phyloP scores from a whole-genome alignment of 2,329 filamentous ascomycete species.

The Colletotrichum lentis region DNA sequence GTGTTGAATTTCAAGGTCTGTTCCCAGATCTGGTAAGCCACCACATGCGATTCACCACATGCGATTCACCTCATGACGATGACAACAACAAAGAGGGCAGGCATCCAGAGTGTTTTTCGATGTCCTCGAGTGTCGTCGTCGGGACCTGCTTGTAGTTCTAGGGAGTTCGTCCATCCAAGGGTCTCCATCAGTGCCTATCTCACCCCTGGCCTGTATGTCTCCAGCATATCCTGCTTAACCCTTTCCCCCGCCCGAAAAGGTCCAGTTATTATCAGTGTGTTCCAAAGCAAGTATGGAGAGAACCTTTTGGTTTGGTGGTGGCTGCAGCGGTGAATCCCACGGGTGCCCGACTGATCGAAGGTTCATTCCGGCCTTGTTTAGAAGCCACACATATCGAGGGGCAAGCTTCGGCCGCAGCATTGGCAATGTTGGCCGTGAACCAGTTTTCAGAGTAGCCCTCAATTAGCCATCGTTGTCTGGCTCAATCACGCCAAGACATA shows the following conservation, averaged over 20 bases:
- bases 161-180: not conserved
- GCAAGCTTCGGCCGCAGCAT: slow-evolving; percentile 3
- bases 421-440: not conserved
- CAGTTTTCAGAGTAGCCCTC: too few species aligned
- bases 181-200: not conserved
- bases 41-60: not conserved
- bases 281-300: not conserved
- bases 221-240: not conserved
- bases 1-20: not conserved
- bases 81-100: not conserved
- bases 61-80: too few species aligned
- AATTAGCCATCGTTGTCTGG: not conserved
- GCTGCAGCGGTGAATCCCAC: not conserved
- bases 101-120: not conserved
- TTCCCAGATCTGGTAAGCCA: not conserved
- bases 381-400: not conserved
- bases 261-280: not conserved
- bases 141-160: slow-evolving; percentile 10
- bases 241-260: not conserved
- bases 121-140: not conserved
- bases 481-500: not conserved
- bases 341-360: not conserved
- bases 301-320: not conserved
- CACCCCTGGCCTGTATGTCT: not conserved
- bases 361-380: not conserved